These are phyloP conservation scores for Polyporus arcularius DNA, from an alignment of 768 basidiomycete genomes.

Conservation along the genomic window DNA sequence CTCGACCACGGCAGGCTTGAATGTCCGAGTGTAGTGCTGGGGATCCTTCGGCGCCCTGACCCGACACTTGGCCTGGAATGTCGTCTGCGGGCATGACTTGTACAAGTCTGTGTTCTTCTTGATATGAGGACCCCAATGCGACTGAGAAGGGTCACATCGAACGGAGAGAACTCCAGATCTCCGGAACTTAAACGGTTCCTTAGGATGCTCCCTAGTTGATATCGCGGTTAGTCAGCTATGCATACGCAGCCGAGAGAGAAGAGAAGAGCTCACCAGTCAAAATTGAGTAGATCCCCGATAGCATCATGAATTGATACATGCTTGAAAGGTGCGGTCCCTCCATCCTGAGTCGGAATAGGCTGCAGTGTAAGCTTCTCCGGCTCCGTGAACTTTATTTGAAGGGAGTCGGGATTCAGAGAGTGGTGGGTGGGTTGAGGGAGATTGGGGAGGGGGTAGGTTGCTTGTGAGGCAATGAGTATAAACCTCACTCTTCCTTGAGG, in stretches of 20 bases:
- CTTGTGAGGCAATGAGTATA: constrained; percentile 48
- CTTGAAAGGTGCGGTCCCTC: constrained; percentile 45
- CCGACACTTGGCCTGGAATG: constrained; percentile 53
- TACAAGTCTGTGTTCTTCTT: constrained; percentile 13
- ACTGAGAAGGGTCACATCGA: constrained; percentile 37
- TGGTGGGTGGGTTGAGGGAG: constrained; percentile 47
- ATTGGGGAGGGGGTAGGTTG: constrained; percentile 36
- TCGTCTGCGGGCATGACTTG: constrained; percentile 21
- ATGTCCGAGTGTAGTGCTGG: constrained; percentile 67
- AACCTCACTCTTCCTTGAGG: constrained; percentile 48
- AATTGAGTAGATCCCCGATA: constrained; percentile 69
- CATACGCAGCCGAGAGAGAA: too few species aligned
- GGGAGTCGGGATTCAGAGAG: constrained; percentile 42
- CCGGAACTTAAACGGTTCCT: constrained; percentile 26
- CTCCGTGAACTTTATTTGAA: constrained; percentile 44
- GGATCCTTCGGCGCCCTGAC: constrained; percentile 45
- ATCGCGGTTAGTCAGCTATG: not conserved
- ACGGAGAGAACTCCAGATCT: constrained; percentile 24
- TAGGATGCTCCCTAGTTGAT: constrained; percentile 21
- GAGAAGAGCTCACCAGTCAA: constrained; percentile 60
- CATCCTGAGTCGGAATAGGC: constrained; percentile 48
- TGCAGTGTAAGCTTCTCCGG: constrained; percentile 39
- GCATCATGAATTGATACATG: constrained; percentile 70
- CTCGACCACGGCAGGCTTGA: constrained; percentile 27
- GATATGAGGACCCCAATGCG: constrained; percentile 36